phyloP scores from a whole-genome alignment of 352 stramenopile species.

The Globisporangium yorkense region DNA sequence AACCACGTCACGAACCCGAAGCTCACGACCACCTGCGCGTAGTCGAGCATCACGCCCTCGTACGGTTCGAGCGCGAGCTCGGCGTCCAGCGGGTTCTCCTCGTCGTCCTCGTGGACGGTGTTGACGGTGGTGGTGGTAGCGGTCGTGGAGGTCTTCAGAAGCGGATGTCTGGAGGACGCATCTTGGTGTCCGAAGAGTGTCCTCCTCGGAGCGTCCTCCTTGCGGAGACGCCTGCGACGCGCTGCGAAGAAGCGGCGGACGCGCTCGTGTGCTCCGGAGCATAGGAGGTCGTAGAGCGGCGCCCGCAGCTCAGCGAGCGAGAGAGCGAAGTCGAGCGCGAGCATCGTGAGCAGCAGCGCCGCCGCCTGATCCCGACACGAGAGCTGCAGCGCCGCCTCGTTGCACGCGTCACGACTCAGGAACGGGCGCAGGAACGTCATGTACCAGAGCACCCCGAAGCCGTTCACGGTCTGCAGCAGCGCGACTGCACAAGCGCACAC shows the following conservation, averaged over 20 bases:
- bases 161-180: not conserved
- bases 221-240: not conserved
- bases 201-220: not conserved
- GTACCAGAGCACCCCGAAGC: conserved; percentile 49
- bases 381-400: conserved; percentile 11
- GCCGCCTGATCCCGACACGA: conserved; percentile 42
- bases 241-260: not conserved
- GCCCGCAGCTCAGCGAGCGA: conserved; percentile 37
- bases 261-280: conserved; percentile 3
- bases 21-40: conserved; percentile 58
- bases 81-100: conserved; percentile 14
- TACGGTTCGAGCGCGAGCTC: conserved; percentile 47
- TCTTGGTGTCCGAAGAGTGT: conserved; percentile 2
- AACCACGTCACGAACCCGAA: conserved; percentile 70
- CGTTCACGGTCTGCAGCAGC: conserved; percentile 56
- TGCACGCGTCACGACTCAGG: conserved; percentile 16
- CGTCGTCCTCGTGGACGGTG: not conserved
- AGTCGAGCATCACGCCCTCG: conserved; percentile 73
- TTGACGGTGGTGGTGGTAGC: not conserved
- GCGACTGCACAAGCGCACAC: conserved; percentile 20
- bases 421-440: conserved; percentile 41
- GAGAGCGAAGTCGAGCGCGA: conserved; percentile 24
- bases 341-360: conserved; percentile 38
- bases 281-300: conserved; percentile 20
- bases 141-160: not conserved